Evolutionary conservation across 2,329 filamentous ascomycete genomes (phyloP).

Genomic region (Sclerotinia borealis): DNA sequence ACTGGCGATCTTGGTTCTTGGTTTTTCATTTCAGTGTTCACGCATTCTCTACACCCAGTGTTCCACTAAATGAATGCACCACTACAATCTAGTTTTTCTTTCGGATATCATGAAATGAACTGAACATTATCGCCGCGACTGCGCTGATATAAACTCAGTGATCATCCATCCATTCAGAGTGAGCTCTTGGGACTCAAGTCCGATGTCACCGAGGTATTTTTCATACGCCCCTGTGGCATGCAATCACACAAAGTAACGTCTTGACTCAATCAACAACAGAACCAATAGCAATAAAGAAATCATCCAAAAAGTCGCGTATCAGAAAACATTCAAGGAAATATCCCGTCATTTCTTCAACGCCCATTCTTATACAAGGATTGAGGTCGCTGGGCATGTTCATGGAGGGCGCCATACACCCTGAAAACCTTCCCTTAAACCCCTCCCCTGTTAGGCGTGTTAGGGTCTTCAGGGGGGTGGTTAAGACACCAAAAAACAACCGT

Average conservation of each 20-base stretch:
- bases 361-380: slow-evolving; percentile 12
- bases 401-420: slow-evolving; percentile 16
- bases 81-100: not conserved
- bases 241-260: slow-evolving; percentile 8
- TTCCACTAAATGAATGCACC: not conserved
- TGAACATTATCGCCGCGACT: slow-evolving; percentile 1
- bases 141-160: not conserved
- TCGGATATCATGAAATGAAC: not conserved
- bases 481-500: slow-evolving; percentile 5
- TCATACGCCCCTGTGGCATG: slow-evolving; percentile 15
- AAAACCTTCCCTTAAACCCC: not conserved
- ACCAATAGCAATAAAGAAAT: slow-evolving; percentile 12
- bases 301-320: slow-evolving; percentile 11
- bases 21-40: not conserved
- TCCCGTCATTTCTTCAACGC: slow-evolving; percentile 6
- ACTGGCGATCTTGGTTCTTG: slow-evolving; percentile 22
- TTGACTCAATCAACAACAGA: not conserved
- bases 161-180: not conserved
- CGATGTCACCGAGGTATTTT: slow-evolving; percentile 8
- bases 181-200: slow-evolving; percentile 2
- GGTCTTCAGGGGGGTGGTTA: not conserved
- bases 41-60: not conserved
- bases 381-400: slow-evolving; percentile 4
- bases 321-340: slow-evolving; percentile 15
- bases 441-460: slow-evolving; percentile 11